These are phyloP conservation scores for Strobilomyces echinocephalus DNA, from an alignment of 768 basidiomycete species.

Conservation along the genomic window DNA sequence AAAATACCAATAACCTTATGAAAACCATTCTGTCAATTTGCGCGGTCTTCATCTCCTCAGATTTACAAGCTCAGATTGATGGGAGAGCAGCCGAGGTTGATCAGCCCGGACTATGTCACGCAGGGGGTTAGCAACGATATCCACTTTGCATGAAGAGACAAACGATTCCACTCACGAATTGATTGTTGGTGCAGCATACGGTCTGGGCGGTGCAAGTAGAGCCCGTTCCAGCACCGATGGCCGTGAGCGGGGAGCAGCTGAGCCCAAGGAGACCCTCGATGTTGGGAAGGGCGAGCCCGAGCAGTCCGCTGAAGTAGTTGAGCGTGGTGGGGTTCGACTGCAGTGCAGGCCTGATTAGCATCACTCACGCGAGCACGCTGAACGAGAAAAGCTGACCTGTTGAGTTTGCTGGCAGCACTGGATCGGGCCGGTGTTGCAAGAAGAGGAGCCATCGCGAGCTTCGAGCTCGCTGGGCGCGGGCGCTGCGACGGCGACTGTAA, in stretches of 20 bases:
- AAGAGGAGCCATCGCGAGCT: neutral
- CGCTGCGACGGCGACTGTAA: constrained; percentile 2
- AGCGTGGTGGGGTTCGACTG: neutral
- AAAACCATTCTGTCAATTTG: too few species aligned
- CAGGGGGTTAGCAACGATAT: neutral
- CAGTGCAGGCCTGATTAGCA: too few species aligned
- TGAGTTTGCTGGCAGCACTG: constrained; percentile 9
- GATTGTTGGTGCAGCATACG: neutral
- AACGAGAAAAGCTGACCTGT: neutral
- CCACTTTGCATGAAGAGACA: neutral
- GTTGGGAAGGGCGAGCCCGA: neutral
- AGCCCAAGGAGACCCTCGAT: neutral
- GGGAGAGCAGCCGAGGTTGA: constrained; percentile 17
- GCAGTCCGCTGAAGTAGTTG: neutral
- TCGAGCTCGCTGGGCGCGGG: constrained; percentile 9
- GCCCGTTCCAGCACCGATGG: neutral
- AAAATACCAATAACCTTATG: too few species aligned
- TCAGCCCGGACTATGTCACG: constrained; percentile 6
- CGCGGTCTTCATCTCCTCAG: too few species aligned
- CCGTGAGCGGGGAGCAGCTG: constrained; percentile 3
- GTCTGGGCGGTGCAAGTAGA: neutral
- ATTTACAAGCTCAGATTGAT: constrained; percentile 3
- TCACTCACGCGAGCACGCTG: too few species aligned
- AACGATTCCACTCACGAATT: neutral
- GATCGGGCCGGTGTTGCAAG: constrained; percentile 11